Conservation (phyloP, 2,329 filamentous ascomycete species). For the Aschersonia sp. region DNA sequence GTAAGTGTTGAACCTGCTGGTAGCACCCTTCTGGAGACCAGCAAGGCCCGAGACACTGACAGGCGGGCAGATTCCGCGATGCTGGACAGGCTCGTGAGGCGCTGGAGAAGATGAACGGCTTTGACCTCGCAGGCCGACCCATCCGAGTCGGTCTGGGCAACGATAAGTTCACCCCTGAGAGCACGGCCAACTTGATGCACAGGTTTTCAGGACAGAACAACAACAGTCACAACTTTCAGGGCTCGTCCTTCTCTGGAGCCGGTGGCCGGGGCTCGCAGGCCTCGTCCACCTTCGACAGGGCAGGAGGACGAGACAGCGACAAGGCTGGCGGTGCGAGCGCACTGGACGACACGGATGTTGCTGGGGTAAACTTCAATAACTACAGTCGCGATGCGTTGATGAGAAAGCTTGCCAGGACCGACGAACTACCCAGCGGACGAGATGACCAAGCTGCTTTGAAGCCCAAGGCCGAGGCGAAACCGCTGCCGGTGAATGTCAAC, state of each 20-base stretch:
- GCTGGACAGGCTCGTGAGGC: constrained; percentile 86
- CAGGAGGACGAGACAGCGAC: constrained; percentile 75
- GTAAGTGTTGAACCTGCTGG: constrained; percentile 41
- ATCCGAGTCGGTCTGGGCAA: constrained; percentile 98
- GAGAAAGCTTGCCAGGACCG: constrained; percentile 93
- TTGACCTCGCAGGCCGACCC: constrained; percentile 90
- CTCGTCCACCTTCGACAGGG: constrained; percentile 72
- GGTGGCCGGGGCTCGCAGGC: constrained; percentile 77
- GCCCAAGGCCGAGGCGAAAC: constrained; percentile 65
- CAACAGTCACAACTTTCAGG: constrained; percentile 48
- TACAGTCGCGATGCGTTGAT: constrained; percentile 97
- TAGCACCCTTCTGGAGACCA: neutral
- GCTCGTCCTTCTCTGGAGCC: constrained; percentile 80
- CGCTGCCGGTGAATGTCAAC: constrained; percentile 73
- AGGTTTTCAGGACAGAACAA: constrained; percentile 70
- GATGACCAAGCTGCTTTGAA: constrained; percentile 61
- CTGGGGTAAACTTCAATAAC: constrained; percentile 98
- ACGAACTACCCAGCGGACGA: constrained; percentile 55
- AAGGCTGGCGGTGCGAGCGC: constrained; percentile 87
- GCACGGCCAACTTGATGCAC: constrained; percentile 81
- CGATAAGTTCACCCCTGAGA: constrained; percentile 99
- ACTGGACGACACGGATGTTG: constrained; percentile 93
- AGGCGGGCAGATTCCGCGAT: constrained; percentile 58
- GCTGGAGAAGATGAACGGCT: constrained; percentile 98
- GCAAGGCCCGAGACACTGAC: neutral